Evolutionary conservation across 73 alveolate genomes (phyloP), one percentile per base, ranked within the genome.

Genomic region (Blepharisma japonicum): DNA sequence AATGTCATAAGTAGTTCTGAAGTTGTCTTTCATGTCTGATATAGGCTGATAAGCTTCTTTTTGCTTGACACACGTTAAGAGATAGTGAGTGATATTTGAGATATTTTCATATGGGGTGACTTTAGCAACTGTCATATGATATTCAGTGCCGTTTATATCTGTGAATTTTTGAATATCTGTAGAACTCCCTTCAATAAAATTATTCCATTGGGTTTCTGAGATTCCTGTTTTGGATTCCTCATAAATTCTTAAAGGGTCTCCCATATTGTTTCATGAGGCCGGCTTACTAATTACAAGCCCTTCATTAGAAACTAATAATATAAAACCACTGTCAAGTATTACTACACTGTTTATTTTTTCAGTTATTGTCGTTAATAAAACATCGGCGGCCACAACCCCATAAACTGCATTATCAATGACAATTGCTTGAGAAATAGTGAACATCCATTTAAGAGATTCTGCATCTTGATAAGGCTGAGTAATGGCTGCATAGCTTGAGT

Each of bases 391-490:
- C 18, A 39, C 14, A 48, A 61, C 74, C 0, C 74, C 74, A 25
- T 14, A 20, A 61, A 61, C 46, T 25, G n/a, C 46, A 61, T n/a
- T 20, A 14, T 61, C 74, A 14, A 14, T 25, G 23, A 61, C 11
- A 9, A 61, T 61, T 20, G 74, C 74, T 25, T 61, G 14, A 18
- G 74, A 61, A n/a, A 61, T 39, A 0, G 74, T 61, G 18, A 61
- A n/a, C 14, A 61, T 39, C 23, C 47, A 14, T 14, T 14, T 14
- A 18, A 25, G 23, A 25, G 74, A 14, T 1, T 3, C 23, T 18
- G 74, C 39, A 25, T 61, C 47, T 61, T 14, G 18, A 61, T 61
- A 61, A 14, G 74, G 74, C 23, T 61, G 47, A 5, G 74, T 61
- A 9, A 61, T 61, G 18, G 23, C 23, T 14, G 23, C 47, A 1